These are phyloP conservation scores for Stemphylium beticola DNA, from an alignment of 2,329 filamentous ascomycete genomes.

Conservation along the genomic window DNA sequence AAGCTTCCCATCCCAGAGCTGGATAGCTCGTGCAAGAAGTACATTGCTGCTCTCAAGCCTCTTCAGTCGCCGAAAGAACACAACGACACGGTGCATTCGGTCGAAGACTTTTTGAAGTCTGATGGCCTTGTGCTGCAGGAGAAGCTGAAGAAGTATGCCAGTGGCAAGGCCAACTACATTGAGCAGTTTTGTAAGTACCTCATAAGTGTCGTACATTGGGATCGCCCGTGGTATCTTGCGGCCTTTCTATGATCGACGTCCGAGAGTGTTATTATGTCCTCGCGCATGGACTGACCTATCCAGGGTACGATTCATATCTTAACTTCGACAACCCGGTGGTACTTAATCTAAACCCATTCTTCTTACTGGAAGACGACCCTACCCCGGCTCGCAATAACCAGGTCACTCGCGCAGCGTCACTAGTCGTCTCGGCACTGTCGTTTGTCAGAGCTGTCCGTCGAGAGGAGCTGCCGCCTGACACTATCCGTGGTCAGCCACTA, in stretches of 20 bases:
- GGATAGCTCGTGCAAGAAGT: constrained; percentile 76
- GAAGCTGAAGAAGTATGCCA: constrained; percentile 87
- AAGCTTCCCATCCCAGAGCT: constrained; percentile 94
- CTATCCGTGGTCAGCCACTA: constrained; percentile 78
- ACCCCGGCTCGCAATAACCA: constrained; percentile 97
- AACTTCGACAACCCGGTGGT: constrained; percentile 98
- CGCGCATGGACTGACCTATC: constrained; percentile 28
- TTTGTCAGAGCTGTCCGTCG: constrained; percentile 92
- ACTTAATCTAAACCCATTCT: constrained; percentile 96
- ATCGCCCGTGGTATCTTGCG: neutral
- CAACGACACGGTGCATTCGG: constrained; percentile 78
- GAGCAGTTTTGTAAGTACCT: constrained; percentile 91
- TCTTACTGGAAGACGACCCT: constrained; percentile 94
- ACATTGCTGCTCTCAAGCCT: constrained; percentile 78
- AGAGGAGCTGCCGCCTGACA: constrained; percentile 92
- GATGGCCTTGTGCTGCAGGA: constrained; percentile 89
- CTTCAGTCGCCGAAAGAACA: constrained; percentile 83
- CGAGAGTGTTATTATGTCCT: constrained; percentile 6
- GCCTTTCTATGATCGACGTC: constrained; percentile 12
- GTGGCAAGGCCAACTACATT: constrained; percentile 92
- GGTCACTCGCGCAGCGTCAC: constrained; percentile 88
- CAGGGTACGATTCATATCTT: constrained; percentile 98
- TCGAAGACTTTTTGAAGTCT: constrained; percentile 78
- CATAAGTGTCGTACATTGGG: neutral
- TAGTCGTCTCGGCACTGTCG: constrained; percentile 86